phyloP scores from a whole-genome alignment of 2,329 filamentous ascomycete genomes.

The Volutella citrinella region DNA sequence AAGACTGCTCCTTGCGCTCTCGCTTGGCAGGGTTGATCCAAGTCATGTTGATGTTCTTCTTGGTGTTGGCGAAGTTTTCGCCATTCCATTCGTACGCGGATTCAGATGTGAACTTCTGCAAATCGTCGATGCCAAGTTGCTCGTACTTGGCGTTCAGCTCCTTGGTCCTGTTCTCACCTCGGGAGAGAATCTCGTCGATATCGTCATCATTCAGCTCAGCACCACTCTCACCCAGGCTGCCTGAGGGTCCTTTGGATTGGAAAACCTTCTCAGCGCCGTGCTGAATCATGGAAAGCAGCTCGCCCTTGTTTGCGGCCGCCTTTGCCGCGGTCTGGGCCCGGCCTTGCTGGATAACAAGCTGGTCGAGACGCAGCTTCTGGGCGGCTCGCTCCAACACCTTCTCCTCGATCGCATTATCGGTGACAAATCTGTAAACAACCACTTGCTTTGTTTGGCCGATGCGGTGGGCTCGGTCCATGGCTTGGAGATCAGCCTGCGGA shows the following conservation, averaged over 20 bases:
- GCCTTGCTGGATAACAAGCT: conserved; percentile 96
- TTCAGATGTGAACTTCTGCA: conserved; percentile 97
- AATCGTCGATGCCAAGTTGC: conserved; percentile 91
- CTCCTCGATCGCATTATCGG: conserved; percentile 97
- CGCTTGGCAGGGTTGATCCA: conserved; percentile 99
- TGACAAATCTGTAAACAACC: conserved; percentile 93
- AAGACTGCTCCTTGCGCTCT: conserved; percentile 96
- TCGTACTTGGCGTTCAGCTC: conserved; percentile 92
- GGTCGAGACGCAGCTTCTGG: conserved; percentile 92
- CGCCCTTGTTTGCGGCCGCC: conserved; percentile 91
- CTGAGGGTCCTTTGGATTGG: conserved; percentile 65
- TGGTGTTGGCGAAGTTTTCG: conserved; percentile 86
- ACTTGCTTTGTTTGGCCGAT: conserved; percentile 99
- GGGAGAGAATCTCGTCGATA: conserved; percentile 82
- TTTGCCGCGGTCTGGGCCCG: conserved; percentile 88
- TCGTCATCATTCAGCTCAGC: conserved; percentile 77
- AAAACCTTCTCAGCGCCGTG: conserved; percentile 97
- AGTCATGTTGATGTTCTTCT: conserved; percentile 86
- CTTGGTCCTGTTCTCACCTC: conserved; percentile 85
- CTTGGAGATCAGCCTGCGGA: conserved; percentile 94
- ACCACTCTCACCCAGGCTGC: conserved; percentile 55
- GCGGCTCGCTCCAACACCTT: conserved; percentile 96
- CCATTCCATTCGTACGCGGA: conserved; percentile 99
- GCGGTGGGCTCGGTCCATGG: conserved; percentile 97
- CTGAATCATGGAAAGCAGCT: conserved; percentile 96